Evolutionary conservation across 495 filamentous ascomycete genomes (phyloP), one percentile per base, ranked within the genome.

Genomic region (Tuber melanosporum): DNA sequence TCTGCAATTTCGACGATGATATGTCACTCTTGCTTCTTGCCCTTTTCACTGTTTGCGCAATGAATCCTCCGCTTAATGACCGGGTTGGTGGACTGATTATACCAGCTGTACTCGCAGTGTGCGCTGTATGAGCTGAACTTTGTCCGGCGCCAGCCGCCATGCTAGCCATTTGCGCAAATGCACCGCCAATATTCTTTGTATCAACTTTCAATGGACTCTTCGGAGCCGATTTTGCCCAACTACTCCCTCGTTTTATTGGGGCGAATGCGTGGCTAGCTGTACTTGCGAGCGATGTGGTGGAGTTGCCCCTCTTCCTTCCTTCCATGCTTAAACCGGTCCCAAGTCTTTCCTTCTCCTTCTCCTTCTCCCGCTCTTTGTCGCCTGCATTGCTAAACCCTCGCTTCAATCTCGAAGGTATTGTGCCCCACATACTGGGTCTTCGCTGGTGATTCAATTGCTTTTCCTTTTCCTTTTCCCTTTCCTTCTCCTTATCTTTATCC

Each of bases 21-120:
- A 94, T 78, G 74, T 97, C 94, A 78, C 93, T 95, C 82, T 88
- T 91, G 85, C 92, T 95, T 81, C 93, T 87, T 8, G 85, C 86
- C 57, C 93, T 91, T 70, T 85, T 88, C 71, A 91, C 86, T 15
- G 86, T 82, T 72, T 87, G 87, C 80, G 86, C 89, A 20, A 89
- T 84, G 42, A 84, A 84, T 46, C 89, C 80, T 71, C 84, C 84
- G 52, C 36, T 71, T 12, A 79, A 75, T 57, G 75, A 71, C n/a
- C 78, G 69, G 5, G 74, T 46, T 12, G 73, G 57, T 49, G 78
- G 78, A 32, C 77, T 79, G 3, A 71, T 49, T 22, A 78, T 45
- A 32, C 75, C 78, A 43, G n/a, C 70, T 20, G 70, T 76, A 9
- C 32, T 76, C 20, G 78, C 19, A 66, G 73, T 76, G 57, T 80